phyloP scores from a whole-genome alignment of 257 asterid genomes.

The Pogostemon cablin region DNA sequence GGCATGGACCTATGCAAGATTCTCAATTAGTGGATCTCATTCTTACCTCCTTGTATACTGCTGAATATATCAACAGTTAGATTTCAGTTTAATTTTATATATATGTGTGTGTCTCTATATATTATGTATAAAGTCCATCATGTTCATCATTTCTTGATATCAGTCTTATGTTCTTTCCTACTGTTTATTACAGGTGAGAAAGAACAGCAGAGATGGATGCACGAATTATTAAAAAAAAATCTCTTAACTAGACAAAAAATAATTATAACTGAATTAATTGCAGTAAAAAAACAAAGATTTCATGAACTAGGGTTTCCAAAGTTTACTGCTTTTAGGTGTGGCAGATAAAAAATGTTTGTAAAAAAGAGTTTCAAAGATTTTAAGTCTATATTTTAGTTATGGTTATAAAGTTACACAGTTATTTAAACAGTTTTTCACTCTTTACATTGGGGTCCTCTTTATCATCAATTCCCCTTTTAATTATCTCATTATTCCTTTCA shows the following conservation, averaged over 20 bases:
- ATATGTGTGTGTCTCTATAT: too few relatives aligned
- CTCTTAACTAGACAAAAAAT: too few relatives aligned
- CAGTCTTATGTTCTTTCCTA: constrained; percentile 11
- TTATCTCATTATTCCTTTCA: not conserved
- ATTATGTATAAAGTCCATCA: too few relatives aligned
- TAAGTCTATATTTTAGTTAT: constrained; percentile 7
- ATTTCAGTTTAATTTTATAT: not conserved
- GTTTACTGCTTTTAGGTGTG: constrained; percentile 28
- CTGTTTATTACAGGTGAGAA: constrained; percentile 12
- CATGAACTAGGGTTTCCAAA: constrained; percentile 20
- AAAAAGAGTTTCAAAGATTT: constrained; percentile 8
- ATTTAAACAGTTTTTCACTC: constrained; percentile 5
- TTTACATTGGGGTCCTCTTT: constrained; percentile 30
- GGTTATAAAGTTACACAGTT: constrained; percentile 19
- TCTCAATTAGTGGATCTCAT: constrained; percentile 6
- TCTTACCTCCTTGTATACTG: constrained; percentile 9
- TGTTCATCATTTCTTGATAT: constrained; percentile 4
- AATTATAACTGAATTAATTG: constrained; percentile 8
- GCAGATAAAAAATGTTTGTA: not conserved
- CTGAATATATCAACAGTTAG: constrained; percentile 6
- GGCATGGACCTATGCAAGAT: constrained; percentile 1
- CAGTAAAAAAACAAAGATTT: not conserved
- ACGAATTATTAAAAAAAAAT: too few relatives aligned
- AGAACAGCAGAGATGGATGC: not conserved
- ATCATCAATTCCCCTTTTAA: constrained; percentile 13